phyloP scores from a whole-genome alignment of 768 basidiomycete genomes.

The Auriscalpium vulgare region DNA sequence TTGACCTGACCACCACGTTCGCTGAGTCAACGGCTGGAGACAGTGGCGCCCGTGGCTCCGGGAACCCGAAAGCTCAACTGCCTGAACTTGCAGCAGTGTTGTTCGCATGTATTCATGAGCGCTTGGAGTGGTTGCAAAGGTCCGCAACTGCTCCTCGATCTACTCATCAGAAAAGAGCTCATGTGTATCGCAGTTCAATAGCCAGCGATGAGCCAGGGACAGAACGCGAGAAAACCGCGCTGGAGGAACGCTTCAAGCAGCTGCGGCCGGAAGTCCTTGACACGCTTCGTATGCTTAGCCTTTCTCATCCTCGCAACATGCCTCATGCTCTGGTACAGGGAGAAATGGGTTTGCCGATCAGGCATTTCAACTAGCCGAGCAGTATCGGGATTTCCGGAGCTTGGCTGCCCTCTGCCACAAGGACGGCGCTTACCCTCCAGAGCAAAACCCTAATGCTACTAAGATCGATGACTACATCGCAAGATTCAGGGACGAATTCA shows the following conservation, averaged over 20 bases:
- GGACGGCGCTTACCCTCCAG: conserved; percentile 51
- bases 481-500: conserved; percentile 75
- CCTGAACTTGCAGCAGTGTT: conserved; percentile 56
- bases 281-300: conserved; percentile 57
- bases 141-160: conserved; percentile 13
- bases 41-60: conserved; percentile 17
- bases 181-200: conserved; percentile 28
- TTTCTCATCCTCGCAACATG: too few relatives aligned
- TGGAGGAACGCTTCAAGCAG: conserved; percentile 60
- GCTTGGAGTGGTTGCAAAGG: conserved; percentile 64
- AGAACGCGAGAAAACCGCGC: conserved; percentile 47
- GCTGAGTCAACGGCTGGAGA: conserved; percentile 32
- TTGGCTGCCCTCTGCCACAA: conserved; percentile 81
- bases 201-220: conserved; percentile 40
- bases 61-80: conserved; percentile 45
- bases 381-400: conserved; percentile 77
- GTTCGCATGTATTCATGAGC: conserved; percentile 61
- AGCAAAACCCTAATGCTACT: conserved; percentile 53
- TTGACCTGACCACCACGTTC: conserved; percentile 50
- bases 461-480: conserved; percentile 69
- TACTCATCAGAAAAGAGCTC: not conserved
- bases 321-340: conserved; percentile 33
- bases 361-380: conserved; percentile 80
- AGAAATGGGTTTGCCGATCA: conserved; percentile 53
- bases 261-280: conserved; percentile 73